Evolutionary conservation across 176 grass and related monocot genomes (phyloP).

Genomic region (Puya raimondii): DNA sequence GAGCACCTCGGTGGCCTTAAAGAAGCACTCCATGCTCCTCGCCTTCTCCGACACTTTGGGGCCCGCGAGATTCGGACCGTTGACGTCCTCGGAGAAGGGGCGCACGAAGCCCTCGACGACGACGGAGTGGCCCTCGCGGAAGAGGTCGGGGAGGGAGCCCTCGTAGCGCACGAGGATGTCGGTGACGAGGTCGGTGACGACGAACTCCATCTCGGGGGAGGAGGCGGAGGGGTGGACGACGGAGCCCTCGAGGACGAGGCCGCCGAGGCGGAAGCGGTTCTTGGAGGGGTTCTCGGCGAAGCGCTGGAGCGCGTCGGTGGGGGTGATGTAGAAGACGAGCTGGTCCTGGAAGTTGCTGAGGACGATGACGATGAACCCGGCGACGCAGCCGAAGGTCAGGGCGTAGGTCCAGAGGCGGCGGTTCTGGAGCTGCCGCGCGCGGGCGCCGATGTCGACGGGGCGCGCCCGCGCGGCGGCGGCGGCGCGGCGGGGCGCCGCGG

Average conservation of each 20-base stretch:
- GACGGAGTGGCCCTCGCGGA: conserved; percentile 93
- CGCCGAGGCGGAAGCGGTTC: conserved; percentile 69
- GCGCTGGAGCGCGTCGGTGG: conserved; percentile 54
- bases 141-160: conserved; percentile 79
- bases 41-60: conserved; percentile 68
- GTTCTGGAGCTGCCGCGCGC: conserved; percentile 80
- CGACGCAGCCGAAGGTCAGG: conserved; percentile 83
- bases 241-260: conserved; percentile 88
- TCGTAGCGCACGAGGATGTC: conserved; percentile 90
- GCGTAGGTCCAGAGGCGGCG: conserved; percentile 89
- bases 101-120: conserved; percentile 83
- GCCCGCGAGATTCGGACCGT: not conserved
- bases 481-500: conserved; percentile 30
- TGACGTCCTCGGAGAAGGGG: conserved; percentile 40
- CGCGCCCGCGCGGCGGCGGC: conserved; percentile 27
- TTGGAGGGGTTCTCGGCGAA: conserved; percentile 51
- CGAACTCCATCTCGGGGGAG: conserved; percentile 86
- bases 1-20: conserved; percentile 74
- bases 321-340: conserved; percentile 93
- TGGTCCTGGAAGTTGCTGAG: conserved; percentile 90
- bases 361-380: conserved; percentile 84
- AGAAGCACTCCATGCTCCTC: conserved; percentile 44
- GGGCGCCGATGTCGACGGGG: conserved; percentile 70
- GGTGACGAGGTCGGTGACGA: conserved; percentile 84
- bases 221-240: conserved; percentile 43